phyloP scores from a whole-genome alignment of 129 eudicot genomes.

The Helichrysum umbraculigerum region DNA sequence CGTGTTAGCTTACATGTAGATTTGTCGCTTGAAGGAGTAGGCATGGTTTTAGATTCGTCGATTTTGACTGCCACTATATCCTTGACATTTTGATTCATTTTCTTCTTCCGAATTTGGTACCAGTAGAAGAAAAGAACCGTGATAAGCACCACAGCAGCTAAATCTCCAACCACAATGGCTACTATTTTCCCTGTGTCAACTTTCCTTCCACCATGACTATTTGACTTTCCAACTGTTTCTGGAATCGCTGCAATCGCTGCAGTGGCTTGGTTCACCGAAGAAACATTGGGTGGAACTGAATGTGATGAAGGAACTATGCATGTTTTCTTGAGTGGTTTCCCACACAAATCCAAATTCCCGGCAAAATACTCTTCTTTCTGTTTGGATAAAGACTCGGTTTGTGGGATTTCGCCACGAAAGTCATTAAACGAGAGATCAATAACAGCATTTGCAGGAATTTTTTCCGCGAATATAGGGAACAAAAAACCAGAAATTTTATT shows the following conservation, averaged over 20 bases:
- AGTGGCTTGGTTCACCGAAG: constrained; percentile 31
- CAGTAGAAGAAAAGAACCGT: constrained; percentile 45
- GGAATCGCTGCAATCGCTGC: constrained; percentile 92
- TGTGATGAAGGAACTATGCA: constrained; percentile 72
- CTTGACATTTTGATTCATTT: constrained; percentile 15
- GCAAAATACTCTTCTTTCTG: constrained; percentile 52
- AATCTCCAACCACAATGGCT: constrained; percentile 57
- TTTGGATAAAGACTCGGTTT: constrained; percentile 32
- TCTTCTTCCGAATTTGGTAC: constrained; percentile 28
- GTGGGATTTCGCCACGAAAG: constrained; percentile 74
- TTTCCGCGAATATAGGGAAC: constrained; percentile 36
- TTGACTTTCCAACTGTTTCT: constrained; percentile 34
- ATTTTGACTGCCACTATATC: constrained; percentile 2
- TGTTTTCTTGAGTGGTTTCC: constrained; percentile 60
- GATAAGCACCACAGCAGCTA: constrained; percentile 61
- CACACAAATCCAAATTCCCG: constrained; percentile 75
- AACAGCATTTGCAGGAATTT: constrained; percentile 49
- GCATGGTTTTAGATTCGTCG: not conserved
- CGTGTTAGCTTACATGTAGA: not conserved
- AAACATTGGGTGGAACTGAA: constrained; percentile 55
- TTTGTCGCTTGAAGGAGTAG: not conserved
- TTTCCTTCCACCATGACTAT: constrained; percentile 31
- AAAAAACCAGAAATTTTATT: constrained; percentile 64
- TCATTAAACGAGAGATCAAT: constrained; percentile 77
- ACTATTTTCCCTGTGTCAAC: constrained; percentile 47